These are phyloP conservation scores for Crithidia brevicula DNA, from an alignment of 208 protist species.

Conservation along the genomic window DNA sequence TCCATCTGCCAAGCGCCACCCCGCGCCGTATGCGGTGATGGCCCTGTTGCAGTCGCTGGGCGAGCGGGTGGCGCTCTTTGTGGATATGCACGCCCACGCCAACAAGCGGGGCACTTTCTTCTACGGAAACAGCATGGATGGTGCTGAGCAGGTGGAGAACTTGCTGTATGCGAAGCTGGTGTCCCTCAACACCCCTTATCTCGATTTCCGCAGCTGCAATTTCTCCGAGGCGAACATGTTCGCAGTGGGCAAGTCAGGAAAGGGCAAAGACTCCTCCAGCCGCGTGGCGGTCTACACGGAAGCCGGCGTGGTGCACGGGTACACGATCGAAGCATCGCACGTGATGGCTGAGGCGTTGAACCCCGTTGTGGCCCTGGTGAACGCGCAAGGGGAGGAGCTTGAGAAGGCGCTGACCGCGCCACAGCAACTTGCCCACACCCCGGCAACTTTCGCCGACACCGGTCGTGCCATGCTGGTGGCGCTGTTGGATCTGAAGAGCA, in stretches of 20 bases:
- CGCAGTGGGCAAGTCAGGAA: conserved; percentile 85
- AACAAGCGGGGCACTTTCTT: conserved; percentile 94
- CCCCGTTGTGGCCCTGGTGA: conserved; percentile 40
- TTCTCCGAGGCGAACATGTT: conserved; percentile 94
- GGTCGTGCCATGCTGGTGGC: conserved; percentile 76
- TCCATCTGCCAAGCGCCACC: conserved; percentile 73
- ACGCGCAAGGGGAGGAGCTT: conserved; percentile 36
- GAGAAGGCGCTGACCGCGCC: conserved; percentile 14
- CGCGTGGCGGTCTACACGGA: conserved; percentile 85
- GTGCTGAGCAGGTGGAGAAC: conserved; percentile 70
- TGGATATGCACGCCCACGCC: conserved; percentile 96
- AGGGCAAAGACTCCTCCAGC: conserved; percentile 89
- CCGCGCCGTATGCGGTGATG: conserved; percentile 75
- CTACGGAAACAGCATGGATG: conserved; percentile 91
- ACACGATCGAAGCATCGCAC: conserved; percentile 93
- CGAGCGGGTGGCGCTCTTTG: conserved; percentile 71
- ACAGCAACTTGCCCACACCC: conserved; percentile 42
- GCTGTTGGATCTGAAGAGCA: conserved; percentile 77
- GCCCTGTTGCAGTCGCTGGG: conserved; percentile 55
- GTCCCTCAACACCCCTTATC: conserved; percentile 88
- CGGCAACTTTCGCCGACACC: conserved; percentile 72
- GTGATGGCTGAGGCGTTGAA: conserved; percentile 75
- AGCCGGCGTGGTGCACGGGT: conserved; percentile 83
- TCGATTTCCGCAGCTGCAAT: conserved; percentile 93
- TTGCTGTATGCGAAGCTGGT: conserved; percentile 92